phyloP scores from a whole-genome alignment of 192 early-diverging fungal species.

The Chytriomyces confervae region DNA sequence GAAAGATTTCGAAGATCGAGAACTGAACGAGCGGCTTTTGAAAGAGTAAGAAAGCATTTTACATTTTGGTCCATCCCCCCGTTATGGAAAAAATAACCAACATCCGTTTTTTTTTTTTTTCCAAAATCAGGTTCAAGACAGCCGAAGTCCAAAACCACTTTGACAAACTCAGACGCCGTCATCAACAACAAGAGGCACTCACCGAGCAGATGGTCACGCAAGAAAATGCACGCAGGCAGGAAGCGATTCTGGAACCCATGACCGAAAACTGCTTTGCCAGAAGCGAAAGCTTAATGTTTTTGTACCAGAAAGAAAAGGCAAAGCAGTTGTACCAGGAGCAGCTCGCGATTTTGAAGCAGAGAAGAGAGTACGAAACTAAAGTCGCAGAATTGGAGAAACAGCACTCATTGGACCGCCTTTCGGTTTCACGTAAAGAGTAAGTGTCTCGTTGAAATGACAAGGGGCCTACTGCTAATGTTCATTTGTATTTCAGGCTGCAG shows the following conservation, averaged over 20 bases:
- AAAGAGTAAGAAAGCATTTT: constrained; percentile 41
- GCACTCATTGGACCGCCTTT: constrained; percentile 40
- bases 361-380: constrained; percentile 43
- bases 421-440: constrained; percentile 51
- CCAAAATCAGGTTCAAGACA: constrained; percentile 38
- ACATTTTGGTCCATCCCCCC: constrained; percentile 9
- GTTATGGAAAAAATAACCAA: not conserved
- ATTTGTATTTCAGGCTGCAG: constrained; percentile 28
- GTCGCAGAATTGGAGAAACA: constrained; percentile 51
- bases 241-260: constrained; percentile 31
- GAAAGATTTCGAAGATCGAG: constrained; percentile 45
- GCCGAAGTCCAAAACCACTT: constrained; percentile 50
- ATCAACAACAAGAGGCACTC: constrained; percentile 43
- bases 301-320: constrained; percentile 60
- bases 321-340: constrained; percentile 59
- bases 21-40: constrained; percentile 41
- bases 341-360: constrained; percentile 51
- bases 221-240: constrained; percentile 10
- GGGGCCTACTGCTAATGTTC: not conserved
- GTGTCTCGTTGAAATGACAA: not conserved
- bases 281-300: constrained; percentile 53
- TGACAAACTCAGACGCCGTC: constrained; percentile 48
- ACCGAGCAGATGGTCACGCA: constrained; percentile 46
- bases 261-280: constrained; percentile 51
- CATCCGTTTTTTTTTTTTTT: not conserved